Base-by-base conservation (phyloP, 805 yeast genomes). In the Pichia scutulata region DNA sequence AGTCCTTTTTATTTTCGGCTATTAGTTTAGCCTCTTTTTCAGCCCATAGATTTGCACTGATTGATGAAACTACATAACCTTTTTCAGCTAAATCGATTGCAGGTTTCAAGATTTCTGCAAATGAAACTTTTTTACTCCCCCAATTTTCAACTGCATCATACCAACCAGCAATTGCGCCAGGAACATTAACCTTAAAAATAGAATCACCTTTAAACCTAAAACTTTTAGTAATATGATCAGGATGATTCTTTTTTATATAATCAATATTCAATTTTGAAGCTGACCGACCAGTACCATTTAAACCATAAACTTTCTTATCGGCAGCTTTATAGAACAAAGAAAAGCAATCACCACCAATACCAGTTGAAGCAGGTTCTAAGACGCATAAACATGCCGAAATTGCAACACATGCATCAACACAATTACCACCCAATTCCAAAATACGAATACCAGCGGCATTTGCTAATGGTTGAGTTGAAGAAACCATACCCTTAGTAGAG, bases 141-240 rank as follows among this genome's bases (percentile, higher is more conserved):
- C 89, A 86, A 52, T 66, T 69, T 41, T 78, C 81, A 39, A 76
- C 67, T 3, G 87, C 77, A 63, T 86, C 93, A 43, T 73, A 62
- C 93, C 93, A 86, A 0, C 88, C 92, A 7, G 88, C 87, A 44
- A 85, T 74, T 1, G 88, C 83, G 5, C 95, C 95, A 0, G 93
- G 93, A 5, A 86, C 89, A 47, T 81, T 82, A 8, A 82, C 78
- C 0, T 84, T 67, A 51, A 78, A 79, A 3, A 81, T 75, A 2
- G 87, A 81, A 28, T 68, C 68, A 13, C 58, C 58, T 0, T 79
- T 79, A 28, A 85, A 69, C 59, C 88, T 72, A 43, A 49, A 30
- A 25, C 68, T 65, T 39, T 78, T 70, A 10, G 70, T 63, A 40
- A 76, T 66, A 18, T 77, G 77, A 21, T 71, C 68, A 18, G 74